Conservation (phyloP, 805 yeast species). For the Sugiyamaella qingdaonensis region DNA sequence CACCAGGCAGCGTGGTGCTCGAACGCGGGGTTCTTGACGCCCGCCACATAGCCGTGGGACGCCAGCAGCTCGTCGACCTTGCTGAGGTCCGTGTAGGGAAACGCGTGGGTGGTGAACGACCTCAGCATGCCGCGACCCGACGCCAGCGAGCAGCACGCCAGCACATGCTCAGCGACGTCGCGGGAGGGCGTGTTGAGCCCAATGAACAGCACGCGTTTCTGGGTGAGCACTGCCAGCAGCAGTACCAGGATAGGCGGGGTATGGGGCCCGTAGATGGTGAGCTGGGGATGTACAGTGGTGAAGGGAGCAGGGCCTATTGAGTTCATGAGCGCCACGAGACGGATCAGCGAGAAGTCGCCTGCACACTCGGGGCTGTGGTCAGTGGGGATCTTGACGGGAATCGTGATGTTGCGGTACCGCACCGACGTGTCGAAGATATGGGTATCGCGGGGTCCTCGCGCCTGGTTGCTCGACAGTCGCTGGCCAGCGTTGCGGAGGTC, state of each 20-base stretch:
- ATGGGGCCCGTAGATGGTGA: conserved; percentile 49
- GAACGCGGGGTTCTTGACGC: conserved; percentile 59
- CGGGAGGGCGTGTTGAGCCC: conserved; percentile 50
- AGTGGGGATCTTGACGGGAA: conserved; percentile 33
- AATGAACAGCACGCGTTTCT: conserved; percentile 46
- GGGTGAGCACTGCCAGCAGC: conserved; percentile 50
- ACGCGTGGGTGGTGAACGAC: conserved; percentile 46
- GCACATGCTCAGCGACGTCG: conserved; percentile 47
- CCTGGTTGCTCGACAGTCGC: conserved; percentile 16
- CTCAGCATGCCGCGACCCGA: conserved; percentile 45
- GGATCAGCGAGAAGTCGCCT: conserved; percentile 30
- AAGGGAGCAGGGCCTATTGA: conserved; percentile 21
- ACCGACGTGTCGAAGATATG: conserved; percentile 31
- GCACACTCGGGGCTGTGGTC: conserved; percentile 29
- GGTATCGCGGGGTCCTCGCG: conserved; percentile 22
- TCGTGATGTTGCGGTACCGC: conserved; percentile 26
- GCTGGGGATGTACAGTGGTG: conserved; percentile 39
- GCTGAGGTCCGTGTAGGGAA: conserved; percentile 54
- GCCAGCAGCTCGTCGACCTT: conserved; percentile 47
- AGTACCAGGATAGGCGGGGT: conserved; percentile 53
- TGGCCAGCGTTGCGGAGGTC: conserved; percentile 26
- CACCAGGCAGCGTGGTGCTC: conserved; percentile 50
- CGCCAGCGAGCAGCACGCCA: conserved; percentile 45
- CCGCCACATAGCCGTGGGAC: conserved; percentile 52
- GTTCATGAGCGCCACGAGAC: conserved; percentile 28